These are phyloP conservation scores for Perilla frutescens DNA, from an alignment of 257 asterid genomes.

Conservation along the genomic window DNA sequence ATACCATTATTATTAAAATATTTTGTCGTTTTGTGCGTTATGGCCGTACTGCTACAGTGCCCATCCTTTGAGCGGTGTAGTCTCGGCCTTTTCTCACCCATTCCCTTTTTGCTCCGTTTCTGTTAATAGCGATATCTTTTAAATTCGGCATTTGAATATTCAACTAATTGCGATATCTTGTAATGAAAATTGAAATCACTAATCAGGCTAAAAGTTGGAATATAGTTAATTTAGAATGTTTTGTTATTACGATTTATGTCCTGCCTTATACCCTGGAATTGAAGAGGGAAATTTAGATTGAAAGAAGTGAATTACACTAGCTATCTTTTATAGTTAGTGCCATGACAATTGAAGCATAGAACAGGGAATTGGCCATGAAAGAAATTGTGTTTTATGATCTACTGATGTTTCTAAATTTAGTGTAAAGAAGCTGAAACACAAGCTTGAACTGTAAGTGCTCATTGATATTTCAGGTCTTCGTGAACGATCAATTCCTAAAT, in stretches of 20 bases:
- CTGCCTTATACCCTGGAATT: too few species aligned
- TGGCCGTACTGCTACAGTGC: slow-evolving; percentile 26
- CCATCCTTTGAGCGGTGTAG: slow-evolving; percentile 32
- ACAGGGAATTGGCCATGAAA: not conserved
- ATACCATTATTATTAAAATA: not conserved
- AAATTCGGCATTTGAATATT: not conserved
- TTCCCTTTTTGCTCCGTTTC: slow-evolving; percentile 22
- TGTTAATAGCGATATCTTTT: slow-evolving; percentile 10
- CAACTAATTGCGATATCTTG: not conserved
- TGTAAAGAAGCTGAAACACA: not conserved
- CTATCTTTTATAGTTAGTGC: too few species aligned
- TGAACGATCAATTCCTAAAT: slow-evolving; percentile 92
- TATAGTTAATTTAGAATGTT: not conserved
- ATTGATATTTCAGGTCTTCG: slow-evolving; percentile 65
- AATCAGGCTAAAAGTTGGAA: not conserved
- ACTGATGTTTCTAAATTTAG: not conserved
- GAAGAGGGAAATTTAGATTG: too few species aligned
- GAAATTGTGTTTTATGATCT: not conserved
- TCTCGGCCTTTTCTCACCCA: slow-evolving; percentile 13
- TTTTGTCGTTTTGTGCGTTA: slow-evolving; percentile 26
- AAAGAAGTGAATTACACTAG: too few species aligned
- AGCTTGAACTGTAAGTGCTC: not conserved
- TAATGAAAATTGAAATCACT: not conserved
- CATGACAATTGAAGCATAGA: not conserved
- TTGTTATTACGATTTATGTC: too few species aligned